Evolutionary conservation across 352 stramenopile species (phyloP).

Genomic region (Globisporangium canariense): DNA sequence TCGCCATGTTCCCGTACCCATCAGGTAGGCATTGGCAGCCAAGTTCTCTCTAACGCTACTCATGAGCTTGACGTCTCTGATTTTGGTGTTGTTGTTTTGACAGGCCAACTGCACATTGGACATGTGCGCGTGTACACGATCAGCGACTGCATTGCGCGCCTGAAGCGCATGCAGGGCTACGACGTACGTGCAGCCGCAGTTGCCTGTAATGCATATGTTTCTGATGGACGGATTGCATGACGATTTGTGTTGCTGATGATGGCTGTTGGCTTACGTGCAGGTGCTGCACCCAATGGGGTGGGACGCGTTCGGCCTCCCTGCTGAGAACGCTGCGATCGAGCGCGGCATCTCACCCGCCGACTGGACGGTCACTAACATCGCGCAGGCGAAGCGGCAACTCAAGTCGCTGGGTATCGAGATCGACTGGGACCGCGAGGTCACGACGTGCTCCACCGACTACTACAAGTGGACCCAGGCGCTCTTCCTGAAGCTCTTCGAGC

Average conservation of each 20-base stretch:
- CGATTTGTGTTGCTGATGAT: background rate
- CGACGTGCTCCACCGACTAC: constrained; percentile 95
- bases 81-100: background rate
- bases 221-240: background rate
- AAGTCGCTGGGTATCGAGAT: constrained; percentile 96
- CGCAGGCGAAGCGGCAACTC: constrained; percentile 95
- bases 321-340: constrained; percentile 99
- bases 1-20: constrained; percentile 99
- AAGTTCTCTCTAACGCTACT: background rate
- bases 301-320: constrained; percentile 99
- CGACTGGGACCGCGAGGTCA: constrained; percentile 97
- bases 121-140: constrained; percentile 99
- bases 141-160: constrained; percentile 96
- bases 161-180: constrained; percentile 96
- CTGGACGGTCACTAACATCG: constrained; percentile 97
- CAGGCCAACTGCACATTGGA: constrained; percentile 95
- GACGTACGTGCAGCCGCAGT: constrained; percentile 47
- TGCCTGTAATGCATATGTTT: background rate
- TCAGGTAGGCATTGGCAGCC: constrained; percentile 55
- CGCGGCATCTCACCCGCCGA: constrained; percentile 94
- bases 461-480: constrained; percentile 99
- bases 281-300: constrained; percentile 99
- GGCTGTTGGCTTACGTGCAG: constrained; percentile 17
- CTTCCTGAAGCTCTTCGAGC: constrained; percentile 97
- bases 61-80: background rate